These are phyloP conservation scores for Przewalskia tangutica DNA, from an alignment of 257 asterid genomes.

Conservation along the genomic window DNA sequence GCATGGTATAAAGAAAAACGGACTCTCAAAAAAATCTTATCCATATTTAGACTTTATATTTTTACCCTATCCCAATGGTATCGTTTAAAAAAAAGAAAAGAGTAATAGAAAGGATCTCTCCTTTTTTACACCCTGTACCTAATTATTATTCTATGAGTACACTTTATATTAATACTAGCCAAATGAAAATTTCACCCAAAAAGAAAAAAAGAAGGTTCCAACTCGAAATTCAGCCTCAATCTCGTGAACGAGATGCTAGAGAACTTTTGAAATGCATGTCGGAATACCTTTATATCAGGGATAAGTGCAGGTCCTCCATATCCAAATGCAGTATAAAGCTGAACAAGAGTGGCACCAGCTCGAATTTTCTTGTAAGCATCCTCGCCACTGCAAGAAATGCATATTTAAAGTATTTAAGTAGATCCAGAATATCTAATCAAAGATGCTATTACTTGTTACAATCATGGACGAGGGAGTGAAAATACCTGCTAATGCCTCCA, in stretches of 20 bases:
- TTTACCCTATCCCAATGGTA: neutral
- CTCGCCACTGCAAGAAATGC: slow-evolving; percentile 50
- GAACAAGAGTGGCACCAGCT: slow-evolving; percentile 92
- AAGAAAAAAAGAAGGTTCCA: neutral
- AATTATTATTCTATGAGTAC: neutral
- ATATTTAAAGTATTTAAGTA: neutral
- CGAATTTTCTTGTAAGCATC: slow-evolving; percentile 93
- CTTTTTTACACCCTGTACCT: neutral
- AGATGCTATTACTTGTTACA: neutral
- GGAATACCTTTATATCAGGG: slow-evolving; percentile 73
- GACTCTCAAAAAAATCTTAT: neutral
- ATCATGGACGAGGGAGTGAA: neutral
- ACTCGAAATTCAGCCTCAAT: neutral
- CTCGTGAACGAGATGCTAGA: neutral
- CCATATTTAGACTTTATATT: neutral
- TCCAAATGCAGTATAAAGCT: slow-evolving; percentile 91
- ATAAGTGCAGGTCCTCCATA: slow-evolving; percentile 97
- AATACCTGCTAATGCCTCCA: slow-evolving; percentile 92
- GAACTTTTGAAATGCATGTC: neutral
- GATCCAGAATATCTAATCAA: neutral
- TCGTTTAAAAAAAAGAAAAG: neutral
- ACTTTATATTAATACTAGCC: neutral
- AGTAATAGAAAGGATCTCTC: neutral
- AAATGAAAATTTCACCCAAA: neutral
- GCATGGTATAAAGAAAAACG: neutral